These are phyloP conservation scores for Mycoemilia scoparia DNA, from an alignment of 192 early-diverging fungal genomes.

Conservation along the genomic window DNA sequence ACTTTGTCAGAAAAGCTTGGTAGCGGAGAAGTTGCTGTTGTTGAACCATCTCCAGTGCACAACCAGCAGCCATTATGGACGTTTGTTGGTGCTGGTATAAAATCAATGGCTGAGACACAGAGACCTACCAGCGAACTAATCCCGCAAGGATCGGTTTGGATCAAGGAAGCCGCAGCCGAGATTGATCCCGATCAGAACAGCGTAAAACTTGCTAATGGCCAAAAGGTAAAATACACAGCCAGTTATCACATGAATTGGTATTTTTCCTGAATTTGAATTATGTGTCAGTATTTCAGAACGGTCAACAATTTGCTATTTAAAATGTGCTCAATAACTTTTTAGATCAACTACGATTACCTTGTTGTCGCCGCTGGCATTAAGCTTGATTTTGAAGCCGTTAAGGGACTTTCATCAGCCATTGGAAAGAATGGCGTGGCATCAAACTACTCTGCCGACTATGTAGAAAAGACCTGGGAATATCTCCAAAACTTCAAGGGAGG, in stretches of 20 bases:
- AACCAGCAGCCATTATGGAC: constrained; percentile 85
- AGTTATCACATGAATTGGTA: neutral
- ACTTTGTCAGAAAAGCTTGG: constrained; percentile 45
- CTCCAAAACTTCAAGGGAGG: constrained; percentile 35
- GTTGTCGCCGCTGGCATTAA: constrained; percentile 64
- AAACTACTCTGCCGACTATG: constrained; percentile 61
- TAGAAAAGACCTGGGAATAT: constrained; percentile 54
- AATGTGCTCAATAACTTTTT: neutral
- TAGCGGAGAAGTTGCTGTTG: constrained; percentile 44
- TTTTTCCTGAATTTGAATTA: neutral
- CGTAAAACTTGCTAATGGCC: constrained; percentile 44
- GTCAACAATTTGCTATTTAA: neutral
- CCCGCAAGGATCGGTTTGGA: constrained; percentile 55
- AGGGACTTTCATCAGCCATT: constrained; percentile 49
- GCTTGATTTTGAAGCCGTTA: constrained; percentile 56
- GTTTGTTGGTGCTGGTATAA: constrained; percentile 74
- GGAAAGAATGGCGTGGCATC: constrained; percentile 68
- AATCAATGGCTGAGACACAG: constrained; percentile 47
- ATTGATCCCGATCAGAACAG: constrained; percentile 51
- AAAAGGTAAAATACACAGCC: constrained; percentile 30
- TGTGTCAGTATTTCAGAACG: neutral
- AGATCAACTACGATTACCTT: constrained; percentile 55
- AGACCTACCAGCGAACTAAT: constrained; percentile 50
- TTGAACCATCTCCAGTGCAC: constrained; percentile 51
- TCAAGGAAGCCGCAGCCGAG: constrained; percentile 46